Conservation (phyloP, 768 basidiomycete genomes). For the Amanita inopinata region DNA sequence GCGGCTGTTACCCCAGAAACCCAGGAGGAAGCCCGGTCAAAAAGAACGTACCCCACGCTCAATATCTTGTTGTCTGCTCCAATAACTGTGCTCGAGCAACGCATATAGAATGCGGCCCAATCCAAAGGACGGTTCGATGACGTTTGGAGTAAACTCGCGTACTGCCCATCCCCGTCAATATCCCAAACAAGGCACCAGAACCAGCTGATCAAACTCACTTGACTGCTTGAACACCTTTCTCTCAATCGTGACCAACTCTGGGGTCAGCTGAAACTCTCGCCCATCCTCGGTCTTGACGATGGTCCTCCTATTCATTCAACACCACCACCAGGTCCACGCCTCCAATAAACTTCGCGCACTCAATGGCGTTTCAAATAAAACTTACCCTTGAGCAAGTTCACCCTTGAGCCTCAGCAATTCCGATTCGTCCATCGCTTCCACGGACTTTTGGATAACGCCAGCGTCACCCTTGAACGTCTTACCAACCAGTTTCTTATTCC, state of each 20-base stretch:
- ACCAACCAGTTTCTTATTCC: constrained; percentile 83
- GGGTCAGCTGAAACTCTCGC: constrained; percentile 58
- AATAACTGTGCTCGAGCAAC: constrained; percentile 92
- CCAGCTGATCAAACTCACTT: constrained; percentile 37
- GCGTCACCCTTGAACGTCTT: constrained; percentile 85
- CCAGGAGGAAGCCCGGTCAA: constrained; percentile 9
- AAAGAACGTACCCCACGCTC: constrained; percentile 68
- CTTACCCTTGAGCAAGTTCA: constrained; percentile 69
- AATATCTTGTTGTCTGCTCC: constrained; percentile 87
- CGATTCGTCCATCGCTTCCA: constrained; percentile 59
- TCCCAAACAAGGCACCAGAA: neutral
- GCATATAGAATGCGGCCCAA: constrained; percentile 93
- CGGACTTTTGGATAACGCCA: constrained; percentile 48
- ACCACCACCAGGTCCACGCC: neutral
- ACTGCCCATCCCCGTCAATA: constrained; percentile 33
- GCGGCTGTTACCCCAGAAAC: too few species aligned
- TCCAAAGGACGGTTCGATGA: constrained; percentile 98
- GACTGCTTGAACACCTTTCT: constrained; percentile 83
- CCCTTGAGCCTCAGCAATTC: constrained; percentile 56
- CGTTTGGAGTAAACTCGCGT: constrained; percentile 93
- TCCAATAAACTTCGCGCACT: too few species aligned
- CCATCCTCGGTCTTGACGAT: constrained; percentile 50
- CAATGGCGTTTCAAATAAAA: too few species aligned
- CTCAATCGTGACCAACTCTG: constrained; percentile 69
- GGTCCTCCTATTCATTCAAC: constrained; percentile 26